Evolutionary conservation across 1,284 basidiomycete species (phyloP).

Genomic region (Apiotrichum porosum): DNA sequence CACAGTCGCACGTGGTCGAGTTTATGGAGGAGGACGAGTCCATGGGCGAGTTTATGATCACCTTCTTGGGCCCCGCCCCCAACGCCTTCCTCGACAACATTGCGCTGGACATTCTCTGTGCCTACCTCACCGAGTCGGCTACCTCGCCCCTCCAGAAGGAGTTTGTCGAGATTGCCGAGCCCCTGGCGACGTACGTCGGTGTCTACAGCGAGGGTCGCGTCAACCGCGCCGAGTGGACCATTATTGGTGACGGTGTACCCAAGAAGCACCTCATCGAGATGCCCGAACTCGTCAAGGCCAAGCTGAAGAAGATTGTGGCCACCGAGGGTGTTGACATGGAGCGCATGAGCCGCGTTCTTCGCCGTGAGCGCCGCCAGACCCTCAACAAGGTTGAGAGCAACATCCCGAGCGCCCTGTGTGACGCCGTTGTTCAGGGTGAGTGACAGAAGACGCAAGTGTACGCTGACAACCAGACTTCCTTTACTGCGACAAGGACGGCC

Average conservation of each 20-base stretch:
- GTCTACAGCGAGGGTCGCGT: constrained; percentile 76
- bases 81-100: constrained; percentile 71
- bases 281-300: constrained; percentile 63
- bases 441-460: constrained; percentile 2
- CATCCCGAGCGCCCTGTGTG: constrained; percentile 32
- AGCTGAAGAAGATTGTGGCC: constrained; percentile 64
- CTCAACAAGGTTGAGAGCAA: constrained; percentile 45
- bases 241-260: constrained; percentile 82
- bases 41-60: constrained; percentile 77
- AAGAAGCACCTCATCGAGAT: constrained; percentile 70
- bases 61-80: constrained; percentile 72
- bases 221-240: constrained; percentile 65
- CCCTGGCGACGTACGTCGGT: constrained; percentile 81
- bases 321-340: constrained; percentile 83
- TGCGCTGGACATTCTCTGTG: constrained; percentile 78
- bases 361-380: constrained; percentile 76
- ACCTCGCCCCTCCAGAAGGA: constrained; percentile 89
- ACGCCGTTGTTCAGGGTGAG: constrained; percentile 60
- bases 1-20: constrained; percentile 62
- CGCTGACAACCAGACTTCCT: constrained; percentile 71
- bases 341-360: constrained; percentile 81
- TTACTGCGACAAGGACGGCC: constrained; percentile 79
- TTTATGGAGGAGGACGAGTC: constrained; percentile 99
- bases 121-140: constrained; percentile 83
- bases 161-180: constrained; percentile 86